Evolutionary conservation across 768 basidiomycete genomes (phyloP).

Genomic region (Podaxis sp.): DNA sequence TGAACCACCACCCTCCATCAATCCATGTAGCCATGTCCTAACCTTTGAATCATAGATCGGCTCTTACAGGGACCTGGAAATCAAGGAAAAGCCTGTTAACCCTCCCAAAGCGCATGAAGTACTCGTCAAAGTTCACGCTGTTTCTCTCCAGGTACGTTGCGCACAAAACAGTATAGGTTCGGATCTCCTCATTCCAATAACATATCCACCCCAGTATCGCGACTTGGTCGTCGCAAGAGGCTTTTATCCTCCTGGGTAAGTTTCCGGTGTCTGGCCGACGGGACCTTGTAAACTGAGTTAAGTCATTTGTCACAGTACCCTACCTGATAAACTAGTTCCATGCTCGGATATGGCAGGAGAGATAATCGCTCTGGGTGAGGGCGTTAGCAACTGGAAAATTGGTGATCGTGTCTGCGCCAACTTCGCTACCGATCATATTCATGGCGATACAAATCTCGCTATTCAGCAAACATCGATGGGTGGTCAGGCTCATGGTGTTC

Average conservation of each 20-base stretch:
- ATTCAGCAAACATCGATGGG: slow-evolving; percentile 40
- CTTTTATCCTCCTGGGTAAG: slow-evolving; percentile 28
- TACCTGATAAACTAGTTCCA: slow-evolving; percentile 29
- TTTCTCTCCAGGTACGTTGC: slow-evolving; percentile 47
- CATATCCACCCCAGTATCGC: slow-evolving; percentile 34
- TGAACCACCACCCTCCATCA: neutral
- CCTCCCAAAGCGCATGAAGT: slow-evolving; percentile 45
- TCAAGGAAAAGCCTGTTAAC: slow-evolving; percentile 25
- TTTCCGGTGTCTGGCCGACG: neutral
- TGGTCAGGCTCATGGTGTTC: slow-evolving; percentile 46
- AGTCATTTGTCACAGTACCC: slow-evolving; percentile 5
- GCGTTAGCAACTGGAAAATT: slow-evolving; percentile 45
- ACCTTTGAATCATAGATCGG: slow-evolving; percentile 16
- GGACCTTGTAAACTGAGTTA: neutral
- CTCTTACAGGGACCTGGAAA: slow-evolving; percentile 20
- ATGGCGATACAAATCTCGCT: slow-evolving; percentile 37
- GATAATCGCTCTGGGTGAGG: slow-evolving; percentile 44
- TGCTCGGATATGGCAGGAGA: slow-evolving; percentile 61
- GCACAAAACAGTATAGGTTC: neutral
- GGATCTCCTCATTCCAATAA: neutral
- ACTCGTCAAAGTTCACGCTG: slow-evolving; percentile 53
- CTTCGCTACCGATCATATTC: slow-evolving; percentile 45
- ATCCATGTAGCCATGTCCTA: neutral
- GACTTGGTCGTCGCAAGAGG: slow-evolving; percentile 45
- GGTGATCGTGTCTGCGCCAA: slow-evolving; percentile 61